Base-by-base conservation (phyloP, 1,284 basidiomycete genomes). In the Marasmius tenuissimus region DNA sequence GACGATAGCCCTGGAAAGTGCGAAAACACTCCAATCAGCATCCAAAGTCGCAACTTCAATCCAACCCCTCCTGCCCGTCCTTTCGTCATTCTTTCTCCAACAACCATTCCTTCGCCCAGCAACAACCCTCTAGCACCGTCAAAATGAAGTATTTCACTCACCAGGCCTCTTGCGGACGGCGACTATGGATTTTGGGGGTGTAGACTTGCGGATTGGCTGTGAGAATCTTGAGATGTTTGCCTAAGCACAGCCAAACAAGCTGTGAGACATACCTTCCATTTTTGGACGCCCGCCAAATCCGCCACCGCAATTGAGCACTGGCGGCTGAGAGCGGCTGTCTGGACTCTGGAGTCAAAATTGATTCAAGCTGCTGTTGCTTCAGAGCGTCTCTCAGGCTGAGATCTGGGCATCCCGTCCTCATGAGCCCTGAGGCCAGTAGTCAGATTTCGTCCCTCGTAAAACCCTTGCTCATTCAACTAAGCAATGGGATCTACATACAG, bases 41-140 rank as follows among this genome's bases (percentile, higher is more conserved):
- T 73, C 72, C 68, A 67, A 59, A 47, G 47, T 50, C 39, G 14
- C 18, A 33, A 48, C 14, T 18, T 35, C 55, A 66, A 65, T 69
- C 70, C 74, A 82, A 78, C 77, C 76, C 76, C 67, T 77, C 74
- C 79, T 79, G 84, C 79, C 79, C 77, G 64, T 74, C 70, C 63
- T 69, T 70, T 71, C 68, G 64, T 52, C 63, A 33, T 20, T 20
- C 47, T 35, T 33, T 50, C 10, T 35, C 39, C 22, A 63, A 18
- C 53, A n/a, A 33, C 12, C 72, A 61, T 67, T 69, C 66, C 59
- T 64, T 67, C 16, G 37, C 38, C 37, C 45, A 37, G 34, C 58
- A 56, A n/a, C 27, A 48, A 33, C 35, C 45, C 51, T 27, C 39
- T 58, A 35, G 34, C 5, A 27, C 33, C 52, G 40, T 37, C 35